Percentiles rank a stretch among this genome's conserved stretches.
Conservation (phyloP, 2,329 filamentous ascomycete species). For the Epichloe aotearoae region DNA sequence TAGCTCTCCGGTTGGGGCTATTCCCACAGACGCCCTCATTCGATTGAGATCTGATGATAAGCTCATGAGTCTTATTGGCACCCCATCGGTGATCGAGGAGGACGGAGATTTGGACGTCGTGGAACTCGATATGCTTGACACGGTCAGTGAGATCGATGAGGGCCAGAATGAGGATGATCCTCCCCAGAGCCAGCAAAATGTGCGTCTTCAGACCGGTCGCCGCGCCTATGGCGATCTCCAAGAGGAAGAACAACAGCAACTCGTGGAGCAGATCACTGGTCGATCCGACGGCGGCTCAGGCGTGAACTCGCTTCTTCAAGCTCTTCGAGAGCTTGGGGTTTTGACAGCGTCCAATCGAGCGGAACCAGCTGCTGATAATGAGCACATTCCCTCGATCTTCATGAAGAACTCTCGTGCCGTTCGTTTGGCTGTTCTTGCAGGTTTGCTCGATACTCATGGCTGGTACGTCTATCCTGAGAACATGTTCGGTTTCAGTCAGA, state of each 20-base stretch:
- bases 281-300: background rate
- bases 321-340: background rate
- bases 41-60: background rate
- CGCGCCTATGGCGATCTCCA: background rate
- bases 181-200: background rate
- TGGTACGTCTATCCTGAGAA: background rate
- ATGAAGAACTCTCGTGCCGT: background rate
- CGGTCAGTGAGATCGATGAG: background rate
- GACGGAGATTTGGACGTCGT: background rate
- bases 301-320: background rate
- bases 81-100: background rate
- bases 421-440: background rate
- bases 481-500: background rate
- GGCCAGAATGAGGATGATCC: background rate
- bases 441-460: background rate
- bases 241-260: background rate
- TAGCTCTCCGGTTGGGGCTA: background rate
- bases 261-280: background rate
- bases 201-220: background rate
- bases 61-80: background rate
- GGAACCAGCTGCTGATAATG: background rate
- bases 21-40: background rate
- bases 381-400: background rate
- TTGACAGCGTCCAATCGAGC: background rate
- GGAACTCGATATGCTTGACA: background rate